Conservation (phyloP, 164 flowering plant genomes). For the Stephania japonica region DNA sequence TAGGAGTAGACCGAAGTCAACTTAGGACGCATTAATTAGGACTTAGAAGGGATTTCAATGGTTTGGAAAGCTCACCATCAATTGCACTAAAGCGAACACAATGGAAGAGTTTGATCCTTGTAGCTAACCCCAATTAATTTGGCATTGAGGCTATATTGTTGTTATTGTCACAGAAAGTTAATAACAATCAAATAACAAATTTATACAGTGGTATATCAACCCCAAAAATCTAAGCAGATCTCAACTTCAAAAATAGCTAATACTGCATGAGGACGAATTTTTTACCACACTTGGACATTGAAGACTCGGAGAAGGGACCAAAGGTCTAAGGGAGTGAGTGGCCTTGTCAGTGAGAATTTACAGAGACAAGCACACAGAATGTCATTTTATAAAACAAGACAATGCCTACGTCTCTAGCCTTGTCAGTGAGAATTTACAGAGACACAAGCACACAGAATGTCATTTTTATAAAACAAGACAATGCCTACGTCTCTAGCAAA, state of each 20-base stretch:
- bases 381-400: neutral
- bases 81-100: too few relatives aligned
- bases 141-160: too few relatives aligned
- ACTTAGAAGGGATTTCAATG: too few relatives aligned
- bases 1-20: too few relatives aligned
- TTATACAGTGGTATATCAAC: neutral
- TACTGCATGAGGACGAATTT: neutral
- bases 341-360: too few relatives aligned
- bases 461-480: neutral
- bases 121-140: too few relatives aligned
- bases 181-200: neutral
- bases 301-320: neutral
- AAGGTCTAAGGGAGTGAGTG: too few relatives aligned
- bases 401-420: slow-evolving; percentile 1
- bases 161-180: too few relatives aligned
- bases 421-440: too few relatives aligned
- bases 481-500: neutral
- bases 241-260: neutral
- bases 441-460: neutral
- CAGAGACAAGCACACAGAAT: neutral
- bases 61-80: too few relatives aligned
- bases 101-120: too few relatives aligned
- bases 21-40: too few relatives aligned
- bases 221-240: neutral
- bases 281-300: neutral